Evolutionary conservation across 208 protist species (phyloP).

Genomic region (Trypanosoma melophagium): DNA sequence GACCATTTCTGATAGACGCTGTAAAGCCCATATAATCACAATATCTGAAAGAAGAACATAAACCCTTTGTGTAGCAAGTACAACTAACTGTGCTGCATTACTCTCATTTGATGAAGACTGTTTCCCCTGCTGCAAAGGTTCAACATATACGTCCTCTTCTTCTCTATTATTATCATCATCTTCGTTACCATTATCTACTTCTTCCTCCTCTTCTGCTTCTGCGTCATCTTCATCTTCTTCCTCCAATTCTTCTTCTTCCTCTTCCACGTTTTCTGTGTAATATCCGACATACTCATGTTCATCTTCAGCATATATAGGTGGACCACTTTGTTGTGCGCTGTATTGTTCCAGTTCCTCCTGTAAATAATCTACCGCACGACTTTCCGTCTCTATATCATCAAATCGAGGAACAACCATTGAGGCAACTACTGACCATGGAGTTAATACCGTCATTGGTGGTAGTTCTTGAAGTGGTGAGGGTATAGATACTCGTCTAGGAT

Average conservation of each 20-base stretch:
- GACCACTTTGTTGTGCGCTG: neutral
- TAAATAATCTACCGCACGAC: no score
- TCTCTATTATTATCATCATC: constrained; percentile 5
- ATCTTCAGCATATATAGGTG: neutral
- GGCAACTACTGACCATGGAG: no score
- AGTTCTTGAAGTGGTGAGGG: no score
- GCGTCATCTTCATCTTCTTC: constrained; percentile 9
- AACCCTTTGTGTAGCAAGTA: constrained; percentile 5
- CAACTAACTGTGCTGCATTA: neutral
- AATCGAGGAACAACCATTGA: no score
- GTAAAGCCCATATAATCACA: constrained; percentile 38
- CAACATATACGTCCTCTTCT: constrained; percentile 8
- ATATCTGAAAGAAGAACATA: constrained; percentile 33
- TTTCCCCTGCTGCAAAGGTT: neutral
- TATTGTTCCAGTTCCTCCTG: neutral
- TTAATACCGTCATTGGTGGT: no score
- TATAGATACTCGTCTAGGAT: no score
- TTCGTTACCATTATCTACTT: constrained; percentile 7
- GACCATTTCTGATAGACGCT: constrained; percentile 37
- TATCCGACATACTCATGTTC: no score
- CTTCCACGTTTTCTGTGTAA: neutral
- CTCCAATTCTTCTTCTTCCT: constrained; percentile 18
- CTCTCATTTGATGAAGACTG: neutral
- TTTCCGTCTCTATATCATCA: no score
- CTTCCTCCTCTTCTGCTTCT: constrained; percentile 22